Evolutionary conservation across 306 rosid species (phyloP).

Genomic region (Castanea crenata): DNA sequence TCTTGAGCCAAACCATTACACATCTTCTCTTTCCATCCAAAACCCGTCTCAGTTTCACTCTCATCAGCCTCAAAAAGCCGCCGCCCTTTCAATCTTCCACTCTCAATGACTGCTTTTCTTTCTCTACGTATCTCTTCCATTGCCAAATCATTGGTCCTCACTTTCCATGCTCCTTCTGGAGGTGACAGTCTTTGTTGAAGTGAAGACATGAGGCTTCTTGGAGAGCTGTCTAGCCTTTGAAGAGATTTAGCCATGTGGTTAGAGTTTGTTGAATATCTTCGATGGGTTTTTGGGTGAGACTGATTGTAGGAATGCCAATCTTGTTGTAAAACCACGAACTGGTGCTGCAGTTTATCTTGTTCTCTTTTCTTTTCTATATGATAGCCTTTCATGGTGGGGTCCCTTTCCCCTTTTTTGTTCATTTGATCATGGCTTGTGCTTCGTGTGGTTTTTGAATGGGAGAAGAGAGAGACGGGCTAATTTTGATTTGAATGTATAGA

Average conservation of each 20-base stretch:
- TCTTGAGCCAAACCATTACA: slow-evolving; percentile 15
- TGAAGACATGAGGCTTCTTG: slow-evolving; percentile 43
- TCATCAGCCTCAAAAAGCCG: slow-evolving; percentile 36
- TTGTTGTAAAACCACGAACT: slow-evolving; percentile 37
- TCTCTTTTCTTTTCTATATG: slow-evolving; percentile 17
- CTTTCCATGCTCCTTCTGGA: slow-evolving; percentile 18
- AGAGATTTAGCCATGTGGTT: slow-evolving; percentile 9
- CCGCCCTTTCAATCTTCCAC: slow-evolving; percentile 48
- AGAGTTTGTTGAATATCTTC: neutral
- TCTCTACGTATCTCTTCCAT: slow-evolving; percentile 39
- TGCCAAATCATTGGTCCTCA: slow-evolving; percentile 15
- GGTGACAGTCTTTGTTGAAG: slow-evolving; percentile 37
- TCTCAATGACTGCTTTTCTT: slow-evolving; percentile 38
- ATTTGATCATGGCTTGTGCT: neutral
- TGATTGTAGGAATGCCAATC: slow-evolving; percentile 47
- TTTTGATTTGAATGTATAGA: slow-evolving; percentile 19
- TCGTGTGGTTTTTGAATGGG: neutral
- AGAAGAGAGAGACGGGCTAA: slow-evolving; percentile 3
- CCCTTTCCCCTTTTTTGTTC: neutral
- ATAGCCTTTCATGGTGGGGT: slow-evolving; percentile 41
- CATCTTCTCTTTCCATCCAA: neutral
- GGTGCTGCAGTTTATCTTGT: slow-evolving; percentile 17
- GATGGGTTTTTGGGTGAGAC: slow-evolving; percentile 25
- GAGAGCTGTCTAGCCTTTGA: slow-evolving; percentile 30
- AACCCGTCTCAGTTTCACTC: neutral